These are phyloP conservation scores for Myxozyma mucilagina DNA, from an alignment of 805 yeast species.

Conservation along the genomic window DNA sequence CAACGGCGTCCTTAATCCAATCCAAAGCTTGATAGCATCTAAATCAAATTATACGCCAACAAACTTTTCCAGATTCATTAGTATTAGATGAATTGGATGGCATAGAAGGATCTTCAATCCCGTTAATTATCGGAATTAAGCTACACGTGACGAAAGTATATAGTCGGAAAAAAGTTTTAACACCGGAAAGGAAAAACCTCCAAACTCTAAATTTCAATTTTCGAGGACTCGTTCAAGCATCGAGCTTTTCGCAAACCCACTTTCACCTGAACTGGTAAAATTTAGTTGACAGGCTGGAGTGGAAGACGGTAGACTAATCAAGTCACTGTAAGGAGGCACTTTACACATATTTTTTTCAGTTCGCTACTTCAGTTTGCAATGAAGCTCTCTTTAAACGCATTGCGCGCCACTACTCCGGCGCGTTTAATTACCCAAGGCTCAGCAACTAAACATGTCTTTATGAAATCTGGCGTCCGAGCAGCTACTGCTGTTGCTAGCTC, in stretches of 20 bases:
- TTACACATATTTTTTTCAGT: not conserved
- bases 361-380: not conserved
- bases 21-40: too few species aligned
- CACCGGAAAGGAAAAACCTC: not conserved
- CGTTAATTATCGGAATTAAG: not conserved
- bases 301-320: too few species aligned
- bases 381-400: not conserved
- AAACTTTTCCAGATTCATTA: too few species aligned
- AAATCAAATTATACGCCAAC: too few species aligned
- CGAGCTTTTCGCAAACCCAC: too few species aligned
- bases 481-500: not conserved
- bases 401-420: not conserved
- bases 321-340: too few species aligned
- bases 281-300: too few species aligned
- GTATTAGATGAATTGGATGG: too few species aligned
- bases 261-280: too few species aligned
- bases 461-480: not conserved
- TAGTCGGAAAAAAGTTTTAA: not conserved
- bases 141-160: not conserved
- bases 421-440: not conserved
- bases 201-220: not conserved
- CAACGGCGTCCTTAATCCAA: too few species aligned
- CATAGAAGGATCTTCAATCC: too few species aligned
- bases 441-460: not conserved
- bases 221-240: too few species aligned